Evolutionary conservation across 306 rosid genomes (phyloP).

Genomic region (Malus orientalis): DNA sequence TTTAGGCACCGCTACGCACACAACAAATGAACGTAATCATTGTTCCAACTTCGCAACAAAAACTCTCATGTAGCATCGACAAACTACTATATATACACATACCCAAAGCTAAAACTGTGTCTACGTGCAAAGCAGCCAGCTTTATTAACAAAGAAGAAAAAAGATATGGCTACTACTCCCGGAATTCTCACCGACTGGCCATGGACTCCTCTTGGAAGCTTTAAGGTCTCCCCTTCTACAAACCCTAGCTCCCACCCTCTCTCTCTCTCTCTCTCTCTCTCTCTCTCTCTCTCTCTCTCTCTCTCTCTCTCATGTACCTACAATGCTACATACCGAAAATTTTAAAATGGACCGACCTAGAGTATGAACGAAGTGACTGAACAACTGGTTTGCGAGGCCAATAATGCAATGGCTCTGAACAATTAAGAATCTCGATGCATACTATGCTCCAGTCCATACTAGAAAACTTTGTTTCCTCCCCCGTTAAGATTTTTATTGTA

Average conservation of each 20-base stretch:
- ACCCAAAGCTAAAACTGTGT: not conserved
- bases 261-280: not conserved
- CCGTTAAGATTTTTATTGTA: not conserved
- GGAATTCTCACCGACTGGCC: conserved; percentile 58
- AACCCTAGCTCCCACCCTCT: not conserved
- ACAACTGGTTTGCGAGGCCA: not conserved
- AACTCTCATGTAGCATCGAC: not conserved
- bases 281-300: not conserved
- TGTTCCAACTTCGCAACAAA: not conserved
- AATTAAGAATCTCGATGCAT: not conserved
- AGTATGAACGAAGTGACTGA: not conserved
- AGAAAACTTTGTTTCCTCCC: not conserved
- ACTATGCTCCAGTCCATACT: not conserved
- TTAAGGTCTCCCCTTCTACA: conserved; percentile 25
- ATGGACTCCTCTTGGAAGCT: conserved; percentile 45
- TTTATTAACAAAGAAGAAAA: not conserved
- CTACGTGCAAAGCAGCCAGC: not conserved
- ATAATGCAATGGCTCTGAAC: not conserved
- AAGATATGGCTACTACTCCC: conserved; percentile 41
- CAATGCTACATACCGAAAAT: not conserved
- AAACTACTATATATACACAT: not conserved
- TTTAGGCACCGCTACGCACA: not conserved
- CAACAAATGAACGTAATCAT: not conserved
- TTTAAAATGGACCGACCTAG: not conserved
- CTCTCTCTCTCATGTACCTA: not conserved